Conservation (phyloP, 164 flowering plant genomes). For the Nelumbo lutea region DNA sequence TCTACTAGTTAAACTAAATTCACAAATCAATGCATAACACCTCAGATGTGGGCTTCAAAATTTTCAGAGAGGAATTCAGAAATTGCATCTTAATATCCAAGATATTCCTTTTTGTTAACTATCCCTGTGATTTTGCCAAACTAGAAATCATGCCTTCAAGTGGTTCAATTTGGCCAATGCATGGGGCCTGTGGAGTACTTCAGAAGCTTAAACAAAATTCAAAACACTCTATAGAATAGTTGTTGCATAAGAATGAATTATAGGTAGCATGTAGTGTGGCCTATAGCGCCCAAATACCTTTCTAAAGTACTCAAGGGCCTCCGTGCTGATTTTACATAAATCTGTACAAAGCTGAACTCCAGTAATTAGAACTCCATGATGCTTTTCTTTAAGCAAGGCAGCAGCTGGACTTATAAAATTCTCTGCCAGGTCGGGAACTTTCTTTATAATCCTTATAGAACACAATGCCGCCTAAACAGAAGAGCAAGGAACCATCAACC, state of each 20-base stretch:
- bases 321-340: slow-evolving; percentile 76
- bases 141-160: neutral
- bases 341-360: slow-evolving; percentile 95
- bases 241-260: neutral
- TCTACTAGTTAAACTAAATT: too few relatives aligned
- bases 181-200: too few relatives aligned
- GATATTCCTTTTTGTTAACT: neutral
- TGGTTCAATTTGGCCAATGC: too few relatives aligned
- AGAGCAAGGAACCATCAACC: neutral
- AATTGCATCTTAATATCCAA: neutral
- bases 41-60: neutral
- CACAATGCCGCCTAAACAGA: slow-evolving; percentile 84
- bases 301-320: slow-evolving; percentile 85
- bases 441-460: slow-evolving; percentile 86
- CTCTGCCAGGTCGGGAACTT: slow-evolving; percentile 96
- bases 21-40: neutral
- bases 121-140: neutral
- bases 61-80: neutral
- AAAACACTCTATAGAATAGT: neutral
- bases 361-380: slow-evolving; percentile 89
- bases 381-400: slow-evolving; percentile 87
- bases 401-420: slow-evolving; percentile 86
- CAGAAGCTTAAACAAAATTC: neutral
- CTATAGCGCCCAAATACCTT: slow-evolving; percentile 46
- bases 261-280: neutral